Base-by-base conservation (phyloP, 2,329 filamentous ascomycete genomes). In the Ilyonectria destructans region DNA sequence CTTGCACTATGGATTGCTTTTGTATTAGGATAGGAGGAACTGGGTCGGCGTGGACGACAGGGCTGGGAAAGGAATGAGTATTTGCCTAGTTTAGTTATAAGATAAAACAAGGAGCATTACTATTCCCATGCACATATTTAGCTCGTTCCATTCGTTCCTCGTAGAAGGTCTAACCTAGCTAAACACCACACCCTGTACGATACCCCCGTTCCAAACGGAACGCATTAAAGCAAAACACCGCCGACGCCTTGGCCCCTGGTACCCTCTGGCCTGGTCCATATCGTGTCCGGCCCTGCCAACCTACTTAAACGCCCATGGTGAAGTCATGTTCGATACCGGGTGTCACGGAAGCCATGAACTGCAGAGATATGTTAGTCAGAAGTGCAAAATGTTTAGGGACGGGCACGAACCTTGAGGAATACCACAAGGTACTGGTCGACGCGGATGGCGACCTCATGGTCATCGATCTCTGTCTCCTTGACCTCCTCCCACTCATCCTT, bases 301-400 rank as follows among this genome's bases (percentile, higher is more conserved):
- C 46, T 23, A 26, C 21, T 69, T 57, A 76, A 56, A 76, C 74
- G 17, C 74, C 74, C 74, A 75, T 75, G 17, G 74, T 75, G 51
- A 75, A 98, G 80, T 98, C 96, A 81, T 98, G 94, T 83, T 98
- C 96, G 81, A 99, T 98, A 55, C 95, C 95, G 6, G 96, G 96
- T 17, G 96, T 98, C 51, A 99, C 96, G 76, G 92, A 96, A 37
- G 92, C 91, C 85, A 94, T 93, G 81, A 94, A 94, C 87, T 89
- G 62, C 33, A 62, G 8, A 40, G 29, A 31, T 69, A 58, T 62
- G 74, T 43, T 51, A 58, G 19, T 7, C 17, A 12, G 21, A 7
- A 23, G 1, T 43, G n/a, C 26, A 33, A 1, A 33, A 12, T 29
- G 15, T 46, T 6, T 6, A 35, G 40, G 29, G 45, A 6, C 5